A percentile compares a stretch with the other conserved stretches of the same genome.
phyloP scores from a whole-genome alignment of 306 rosid genomes.

The Ormosia semicastrata region DNA sequence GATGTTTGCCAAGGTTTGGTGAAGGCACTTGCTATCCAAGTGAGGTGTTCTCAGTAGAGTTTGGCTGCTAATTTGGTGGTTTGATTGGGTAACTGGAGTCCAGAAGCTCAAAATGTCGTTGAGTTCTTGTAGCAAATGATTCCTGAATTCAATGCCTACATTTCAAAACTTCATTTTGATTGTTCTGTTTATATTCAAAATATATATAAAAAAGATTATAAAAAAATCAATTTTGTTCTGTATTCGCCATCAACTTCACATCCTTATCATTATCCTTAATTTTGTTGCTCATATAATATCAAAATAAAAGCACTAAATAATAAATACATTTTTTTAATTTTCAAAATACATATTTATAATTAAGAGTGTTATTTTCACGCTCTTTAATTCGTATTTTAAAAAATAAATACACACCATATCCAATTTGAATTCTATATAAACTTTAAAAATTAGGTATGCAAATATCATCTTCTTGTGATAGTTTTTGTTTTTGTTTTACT shows the following conservation, averaged over 20 bases:
- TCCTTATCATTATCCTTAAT: background rate
- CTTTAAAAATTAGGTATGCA: too few relatives aligned
- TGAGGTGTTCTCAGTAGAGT: conserved; percentile 36
- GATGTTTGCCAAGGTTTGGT: conserved; percentile 39
- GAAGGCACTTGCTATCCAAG: conserved; percentile 71
- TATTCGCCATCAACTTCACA: background rate
- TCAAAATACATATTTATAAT: too few relatives aligned
- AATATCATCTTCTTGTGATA: too few relatives aligned
- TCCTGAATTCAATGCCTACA: background rate
- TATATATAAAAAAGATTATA: background rate
- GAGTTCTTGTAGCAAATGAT: background rate
- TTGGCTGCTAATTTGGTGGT: background rate
- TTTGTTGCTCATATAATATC: too few relatives aligned
- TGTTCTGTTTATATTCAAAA: too few relatives aligned
- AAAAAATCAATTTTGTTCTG: background rate
- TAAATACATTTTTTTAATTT: too few relatives aligned
- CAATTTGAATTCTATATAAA: too few relatives aligned
- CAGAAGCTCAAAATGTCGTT: conserved; percentile 24
- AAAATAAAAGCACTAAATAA: too few relatives aligned
- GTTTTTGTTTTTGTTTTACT: too few relatives aligned
- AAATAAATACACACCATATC: too few relatives aligned
- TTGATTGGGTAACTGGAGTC: background rate
- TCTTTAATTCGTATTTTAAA: too few relatives aligned
- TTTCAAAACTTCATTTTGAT: background rate
- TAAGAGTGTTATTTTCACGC: too few relatives aligned